Evolutionary conservation across 2,329 filamentous ascomycete species (phyloP).

Genomic region (Aspergillus clavatus): DNA sequence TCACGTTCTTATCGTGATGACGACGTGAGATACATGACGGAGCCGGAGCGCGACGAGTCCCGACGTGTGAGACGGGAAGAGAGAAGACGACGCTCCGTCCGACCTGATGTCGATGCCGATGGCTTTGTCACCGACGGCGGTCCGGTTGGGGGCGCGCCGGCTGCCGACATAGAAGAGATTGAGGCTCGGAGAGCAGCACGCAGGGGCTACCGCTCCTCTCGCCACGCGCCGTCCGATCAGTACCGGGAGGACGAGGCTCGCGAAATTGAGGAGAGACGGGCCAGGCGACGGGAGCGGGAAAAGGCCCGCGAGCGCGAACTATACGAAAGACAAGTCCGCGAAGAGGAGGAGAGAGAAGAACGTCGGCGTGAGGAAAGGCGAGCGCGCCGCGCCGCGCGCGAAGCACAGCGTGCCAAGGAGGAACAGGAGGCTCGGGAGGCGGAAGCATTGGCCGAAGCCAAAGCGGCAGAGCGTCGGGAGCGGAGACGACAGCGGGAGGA

Average conservation of each 20-base stretch:
- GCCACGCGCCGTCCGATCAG: conserved; percentile 32
- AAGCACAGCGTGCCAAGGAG: conserved; percentile 30
- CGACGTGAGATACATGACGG: conserved; percentile 27
- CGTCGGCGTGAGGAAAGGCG: conserved; percentile 29
- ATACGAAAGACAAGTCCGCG: conserved; percentile 32
- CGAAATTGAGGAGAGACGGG: conserved; percentile 37
- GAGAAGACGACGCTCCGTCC: conserved; percentile 36
- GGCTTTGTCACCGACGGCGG: conserved; percentile 43
- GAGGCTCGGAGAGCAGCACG: conserved; percentile 61
- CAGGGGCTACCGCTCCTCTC: conserved; percentile 48
- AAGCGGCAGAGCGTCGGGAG: conserved; percentile 39
- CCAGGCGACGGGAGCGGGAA: conserved; percentile 50
- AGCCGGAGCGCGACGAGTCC: conserved; percentile 34
- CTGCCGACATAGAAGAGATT: conserved; percentile 47
- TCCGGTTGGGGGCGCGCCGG: conserved; percentile 25
- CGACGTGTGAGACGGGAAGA: conserved; percentile 34
- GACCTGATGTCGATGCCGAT: conserved; percentile 48
- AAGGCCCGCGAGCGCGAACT: conserved; percentile 40
- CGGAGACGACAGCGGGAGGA: conserved; percentile 34
- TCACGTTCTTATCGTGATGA: conserved; percentile 37
- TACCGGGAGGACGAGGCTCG: conserved; percentile 29
- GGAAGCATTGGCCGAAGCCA: conserved; percentile 48
- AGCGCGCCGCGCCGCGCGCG: conserved; percentile 31
- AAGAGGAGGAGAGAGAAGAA: conserved; percentile 38
- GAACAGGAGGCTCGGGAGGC: conserved; percentile 53